phyloP scores from a whole-genome alignment of 2,329 filamentous ascomycete genomes.

The Thielaviopsis musarum region DNA sequence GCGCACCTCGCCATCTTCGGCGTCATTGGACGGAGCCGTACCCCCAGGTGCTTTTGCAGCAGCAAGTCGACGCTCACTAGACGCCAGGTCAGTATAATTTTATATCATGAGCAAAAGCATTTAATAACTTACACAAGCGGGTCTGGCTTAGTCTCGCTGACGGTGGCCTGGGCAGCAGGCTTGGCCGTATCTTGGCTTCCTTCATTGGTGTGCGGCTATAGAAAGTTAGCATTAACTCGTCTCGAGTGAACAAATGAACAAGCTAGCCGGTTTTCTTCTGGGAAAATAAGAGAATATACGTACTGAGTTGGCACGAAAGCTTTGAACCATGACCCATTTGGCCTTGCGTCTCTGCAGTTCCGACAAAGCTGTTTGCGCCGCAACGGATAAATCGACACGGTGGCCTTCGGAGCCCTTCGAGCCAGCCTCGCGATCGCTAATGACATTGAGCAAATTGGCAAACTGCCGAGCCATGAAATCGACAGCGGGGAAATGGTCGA shows the following conservation, averaged over 20 bases:
- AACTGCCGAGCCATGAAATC: conserved; percentile 69
- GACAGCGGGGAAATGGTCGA: conserved; percentile 71
- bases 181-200: conserved; percentile 7
- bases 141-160: conserved; percentile 48
- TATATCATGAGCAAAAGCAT: conserved; percentile 12
- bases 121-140: conserved; percentile 17
- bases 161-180: conserved; percentile 38
- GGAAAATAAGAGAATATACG: conserved; percentile 17
- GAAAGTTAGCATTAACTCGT: not conserved
- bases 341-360: conserved; percentile 50
- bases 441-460: conserved; percentile 45
- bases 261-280: conserved; percentile 4
- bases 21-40: conserved; percentile 25
- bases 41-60: not conserved
- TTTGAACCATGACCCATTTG: conserved; percentile 58
- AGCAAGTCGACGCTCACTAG: not conserved
- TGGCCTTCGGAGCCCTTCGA: conserved; percentile 34
- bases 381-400: conserved; percentile 58
- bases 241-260: not conserved
- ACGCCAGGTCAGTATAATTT: not conserved
- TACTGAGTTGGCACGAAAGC: conserved; percentile 50
- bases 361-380: conserved; percentile 54
- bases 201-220: not conserved
- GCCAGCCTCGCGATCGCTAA: conserved; percentile 43
- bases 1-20: conserved; percentile 54